phyloP scores from a whole-genome alignment of 1,139 yeast species.

The Kluyveromyces marxianus region DNA sequence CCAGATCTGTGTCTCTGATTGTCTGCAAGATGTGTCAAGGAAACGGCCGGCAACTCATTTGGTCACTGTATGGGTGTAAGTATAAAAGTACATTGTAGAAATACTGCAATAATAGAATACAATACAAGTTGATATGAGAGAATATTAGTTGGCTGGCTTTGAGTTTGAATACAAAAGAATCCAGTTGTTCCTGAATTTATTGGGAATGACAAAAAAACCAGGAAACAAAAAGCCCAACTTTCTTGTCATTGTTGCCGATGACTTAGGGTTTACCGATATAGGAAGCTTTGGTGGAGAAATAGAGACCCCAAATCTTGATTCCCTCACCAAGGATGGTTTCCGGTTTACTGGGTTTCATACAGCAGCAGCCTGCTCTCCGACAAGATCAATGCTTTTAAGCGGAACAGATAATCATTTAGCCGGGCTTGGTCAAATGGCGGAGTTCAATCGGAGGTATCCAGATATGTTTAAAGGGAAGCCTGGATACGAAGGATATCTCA shows the following conservation, averaged over 20 bases:
- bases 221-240: conserved; percentile 37
- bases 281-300: conserved; percentile 54
- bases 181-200: too few relatives aligned
- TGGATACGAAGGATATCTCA: conserved; percentile 52
- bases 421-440: conserved; percentile 55
- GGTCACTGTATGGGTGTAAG: too few relatives aligned
- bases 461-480: conserved; percentile 40
- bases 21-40: too few relatives aligned
- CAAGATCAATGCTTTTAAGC: conserved; percentile 52
- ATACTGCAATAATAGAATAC: too few relatives aligned
- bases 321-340: conserved; percentile 39
- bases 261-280: conserved; percentile 53
- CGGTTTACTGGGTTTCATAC: conserved; percentile 54
- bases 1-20: not conserved
- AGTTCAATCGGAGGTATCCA: conserved; percentile 35
- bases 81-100: too few relatives aligned
- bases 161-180: too few relatives aligned
- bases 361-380: conserved; percentile 60
- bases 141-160: too few relatives aligned
- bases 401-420: conserved; percentile 60
- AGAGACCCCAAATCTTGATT: conserved; percentile 45
- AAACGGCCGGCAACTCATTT: too few relatives aligned
- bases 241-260: conserved; percentile 53
- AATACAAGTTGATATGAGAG: too few relatives aligned
- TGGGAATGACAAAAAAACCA: not conserved